Evolutionary conservation across 164 flowering plant species (phyloP), one percentile per base, ranked within the genome.

Genomic region (Echeveria elegans): DNA sequence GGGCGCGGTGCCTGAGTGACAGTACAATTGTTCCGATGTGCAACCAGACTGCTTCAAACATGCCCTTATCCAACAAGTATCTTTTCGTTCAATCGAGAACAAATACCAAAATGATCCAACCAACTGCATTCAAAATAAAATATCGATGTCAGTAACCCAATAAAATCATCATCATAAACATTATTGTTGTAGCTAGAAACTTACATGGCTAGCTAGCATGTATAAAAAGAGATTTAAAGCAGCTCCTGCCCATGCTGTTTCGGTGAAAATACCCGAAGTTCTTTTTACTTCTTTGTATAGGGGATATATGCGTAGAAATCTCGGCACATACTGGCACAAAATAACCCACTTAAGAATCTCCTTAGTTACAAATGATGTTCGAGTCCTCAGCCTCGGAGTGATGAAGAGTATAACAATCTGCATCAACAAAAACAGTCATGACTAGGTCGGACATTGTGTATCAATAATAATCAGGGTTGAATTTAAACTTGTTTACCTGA

Each of bases 161-260:
- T 9, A 26, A 2, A 10, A 53, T n/a, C 23, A 50, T n/a, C 23
- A 50, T n/a, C 26, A 4, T 21, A 50, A 4, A n/a, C 15, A 11
- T 6, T 34, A 15, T 34, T 23, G 36, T 6, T n/a, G 40, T 10
- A 36, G 43, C 10, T 19, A 10, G 23, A 34, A 47, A 83, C 97
- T 86, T 80, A 93, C 98, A 83, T 93, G 97, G 74, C 98, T 88
- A n/a, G 91, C 94, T 43, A 90, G 91, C 96, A 93, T 90, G 71
- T 87, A 93, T 60, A 93, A 89, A 29, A 86, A 77, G 48, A 93
- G 96, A 82, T 93, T 93, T 28, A 79, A 80, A 45, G 85, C 96
- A 77, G 98, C 98, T 67, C 98, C 92, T 41, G 85, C 86, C 98
- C 96, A 88, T 63, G 92, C 89, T 1, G 89, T 87, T 77, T 90